Base-by-base conservation (phyloP, 2,329 filamentous ascomycete species). In the Trichophyton equinum region DNA sequence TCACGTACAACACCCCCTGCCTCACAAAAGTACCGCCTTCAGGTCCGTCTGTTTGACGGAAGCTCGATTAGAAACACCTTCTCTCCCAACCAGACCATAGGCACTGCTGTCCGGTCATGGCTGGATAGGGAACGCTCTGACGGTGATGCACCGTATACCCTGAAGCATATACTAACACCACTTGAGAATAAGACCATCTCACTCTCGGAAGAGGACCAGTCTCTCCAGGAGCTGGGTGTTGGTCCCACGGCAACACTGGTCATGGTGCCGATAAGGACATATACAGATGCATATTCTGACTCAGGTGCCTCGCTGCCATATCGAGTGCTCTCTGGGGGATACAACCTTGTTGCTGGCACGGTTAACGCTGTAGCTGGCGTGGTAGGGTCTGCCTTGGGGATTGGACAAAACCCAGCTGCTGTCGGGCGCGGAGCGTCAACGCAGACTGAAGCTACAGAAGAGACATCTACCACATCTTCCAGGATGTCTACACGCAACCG, bases 41-140 rank as follows among this genome's bases (percentile, higher is more conserved):
- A 94, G 68, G 82, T 96, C 18, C 83, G 91, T 6, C 78, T 96
- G 0, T 88, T 95, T 61, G 90, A 96, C 69, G 92, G 92, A 8
- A 86, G 85, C 9, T 91, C 85, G 1, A 82, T 96, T 18, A 84
- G 90, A 46, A 81, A 80, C 2, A 84, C 82, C 18, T 95, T 96
- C 71, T 77, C 83, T 9, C 82, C 84, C 22, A 76, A 76, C 1
- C 78, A 82, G 5, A 87, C 81, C 0, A 78, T 96, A 2, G 73
- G 77, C 5, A 76, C 72, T 5, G 82, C 89, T 49, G 85, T 97
- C 0, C 82, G 92, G 6, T 74, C 78, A 5, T 96, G 90, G 88
- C 81, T 97, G 6, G 88, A 92, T 60, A 76, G 80, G 61, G 78
- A 82, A 40, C 78, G 83, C 64, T 76, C 72, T 9, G 81, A 82